Conservation (phyloP, 2,329 filamentous ascomycete species). For the Neobulgaria alba region DNA sequence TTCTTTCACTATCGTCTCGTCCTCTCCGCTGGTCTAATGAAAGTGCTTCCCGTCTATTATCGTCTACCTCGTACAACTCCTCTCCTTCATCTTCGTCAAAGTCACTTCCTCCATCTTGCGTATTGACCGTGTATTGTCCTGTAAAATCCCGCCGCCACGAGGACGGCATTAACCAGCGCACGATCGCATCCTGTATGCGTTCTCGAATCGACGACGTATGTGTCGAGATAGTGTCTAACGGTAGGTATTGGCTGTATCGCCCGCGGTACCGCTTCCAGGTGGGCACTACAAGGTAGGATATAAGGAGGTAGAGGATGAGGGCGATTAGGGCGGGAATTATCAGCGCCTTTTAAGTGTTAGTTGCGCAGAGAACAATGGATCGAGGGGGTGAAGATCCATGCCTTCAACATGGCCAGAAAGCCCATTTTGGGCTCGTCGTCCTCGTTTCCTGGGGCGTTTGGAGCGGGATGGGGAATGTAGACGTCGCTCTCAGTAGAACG, state of each 20-base stretch:
- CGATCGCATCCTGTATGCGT: constrained; percentile 37
- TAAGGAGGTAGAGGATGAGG: constrained; percentile 56
- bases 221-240: constrained; percentile 53
- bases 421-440: constrained; percentile 18
- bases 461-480: constrained; percentile 26
- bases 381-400: constrained; percentile 6
- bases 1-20: constrained; percentile 41
- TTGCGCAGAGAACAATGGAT: not conserved
- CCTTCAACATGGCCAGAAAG: constrained; percentile 26
- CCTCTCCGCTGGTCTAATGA: constrained; percentile 27
- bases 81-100: constrained; percentile 60
- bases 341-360: constrained; percentile 46
- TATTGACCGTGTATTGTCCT: constrained; percentile 31
- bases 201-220: constrained; percentile 47
- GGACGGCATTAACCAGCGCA: constrained; percentile 36
- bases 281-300: constrained; percentile 58
- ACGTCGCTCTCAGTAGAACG: constrained; percentile 9
- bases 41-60: constrained; percentile 34
- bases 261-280: constrained; percentile 61
- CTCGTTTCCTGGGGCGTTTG: constrained; percentile 24
- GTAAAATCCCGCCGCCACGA: constrained; percentile 39
- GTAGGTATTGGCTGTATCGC: constrained; percentile 67
- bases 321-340: constrained; percentile 64
- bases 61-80: constrained; percentile 53
- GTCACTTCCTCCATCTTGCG: constrained; percentile 40